These are phyloP conservation scores for Pseudopithomyces maydicus DNA, from an alignment of 2,329 filamentous ascomycete genomes.

Conservation along the genomic window DNA sequence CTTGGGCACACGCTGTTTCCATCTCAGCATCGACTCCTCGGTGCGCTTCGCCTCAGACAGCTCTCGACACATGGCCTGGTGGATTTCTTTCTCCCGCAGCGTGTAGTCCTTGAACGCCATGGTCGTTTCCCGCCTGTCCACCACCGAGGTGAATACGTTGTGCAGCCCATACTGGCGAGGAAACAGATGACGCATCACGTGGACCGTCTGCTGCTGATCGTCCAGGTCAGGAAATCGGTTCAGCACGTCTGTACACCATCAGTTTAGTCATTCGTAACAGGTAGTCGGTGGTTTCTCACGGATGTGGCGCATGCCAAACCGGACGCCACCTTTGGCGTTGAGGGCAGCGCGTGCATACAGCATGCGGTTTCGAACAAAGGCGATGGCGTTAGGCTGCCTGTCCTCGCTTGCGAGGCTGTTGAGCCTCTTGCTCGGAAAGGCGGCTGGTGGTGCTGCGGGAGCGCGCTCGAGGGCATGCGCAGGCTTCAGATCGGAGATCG, in stretches of 20 bases:
- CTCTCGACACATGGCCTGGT: conserved; percentile 30
- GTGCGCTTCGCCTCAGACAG: conserved; percentile 21
- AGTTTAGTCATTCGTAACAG: conserved; percentile 18
- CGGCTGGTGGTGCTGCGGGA: neutral
- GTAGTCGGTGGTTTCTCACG: conserved; percentile 62
- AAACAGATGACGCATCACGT: conserved; percentile 91
- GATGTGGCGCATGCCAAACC: conserved; percentile 78
- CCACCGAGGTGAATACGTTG: conserved; percentile 82
- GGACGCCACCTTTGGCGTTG: conserved; percentile 69
- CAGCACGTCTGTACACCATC: conserved; percentile 68
- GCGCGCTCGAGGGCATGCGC: conserved; percentile 8
- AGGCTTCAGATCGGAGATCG: conserved; percentile 55
- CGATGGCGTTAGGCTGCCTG: conserved; percentile 62
- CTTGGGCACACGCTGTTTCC: conserved; percentile 59
- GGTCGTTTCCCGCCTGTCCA: conserved; percentile 68
- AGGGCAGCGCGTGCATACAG: conserved; percentile 79
- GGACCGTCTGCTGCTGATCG: conserved; percentile 63
- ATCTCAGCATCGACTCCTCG: conserved; percentile 31
- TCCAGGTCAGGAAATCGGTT: conserved; percentile 66
- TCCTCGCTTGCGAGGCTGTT: conserved; percentile 13
- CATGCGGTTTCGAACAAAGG: conserved; percentile 81
- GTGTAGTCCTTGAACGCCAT: conserved; percentile 86
- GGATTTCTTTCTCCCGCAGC: conserved; percentile 81
- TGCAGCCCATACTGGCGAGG: conserved; percentile 87
- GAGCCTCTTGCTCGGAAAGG: conserved; percentile 1